Conservation (phyloP, 306 rosid genomes). For the Cucurbita pepo region DNA sequence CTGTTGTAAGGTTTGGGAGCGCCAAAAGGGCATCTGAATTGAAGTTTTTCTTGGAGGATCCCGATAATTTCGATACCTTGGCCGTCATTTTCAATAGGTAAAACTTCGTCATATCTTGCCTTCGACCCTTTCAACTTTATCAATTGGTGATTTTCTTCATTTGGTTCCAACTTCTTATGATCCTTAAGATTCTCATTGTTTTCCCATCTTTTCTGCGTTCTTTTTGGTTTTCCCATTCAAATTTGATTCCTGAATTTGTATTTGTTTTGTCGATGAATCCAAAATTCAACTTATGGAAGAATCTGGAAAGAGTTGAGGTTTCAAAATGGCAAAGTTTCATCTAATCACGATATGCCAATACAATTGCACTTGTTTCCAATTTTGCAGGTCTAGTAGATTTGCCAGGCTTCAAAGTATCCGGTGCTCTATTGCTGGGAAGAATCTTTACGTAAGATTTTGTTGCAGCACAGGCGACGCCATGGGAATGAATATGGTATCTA, state of each 20-base stretch:
- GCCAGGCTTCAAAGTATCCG: constrained; percentile 13
- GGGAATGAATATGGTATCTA: constrained; percentile 8
- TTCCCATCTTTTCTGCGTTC: neutral
- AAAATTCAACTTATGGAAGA: too few relatives aligned
- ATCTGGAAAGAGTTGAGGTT: too few relatives aligned
- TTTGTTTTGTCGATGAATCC: neutral
- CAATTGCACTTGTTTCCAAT: neutral
- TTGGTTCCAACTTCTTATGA: neutral
- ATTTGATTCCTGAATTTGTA: neutral
- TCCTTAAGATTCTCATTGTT: neutral
- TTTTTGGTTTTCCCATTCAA: neutral
- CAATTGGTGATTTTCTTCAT: neutral
- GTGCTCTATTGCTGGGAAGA: constrained; percentile 42
- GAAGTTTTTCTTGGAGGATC: constrained; percentile 7
- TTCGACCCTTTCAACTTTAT: neutral
- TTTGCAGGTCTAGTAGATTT: neutral
- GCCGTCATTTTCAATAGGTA: constrained; percentile 7
- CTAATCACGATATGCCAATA: neutral
- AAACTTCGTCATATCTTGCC: neutral
- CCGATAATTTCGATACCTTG: neutral
- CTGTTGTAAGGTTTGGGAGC: constrained; percentile 4
- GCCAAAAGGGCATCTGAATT: constrained; percentile 10
- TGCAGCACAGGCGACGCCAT: constrained; percentile 53
- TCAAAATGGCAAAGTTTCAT: neutral
- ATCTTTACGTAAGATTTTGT: constrained; percentile 39